phyloP scores from a whole-genome alignment of 2,329 filamentous ascomycete species.

The Aspergillus thermomutatus region DNA sequence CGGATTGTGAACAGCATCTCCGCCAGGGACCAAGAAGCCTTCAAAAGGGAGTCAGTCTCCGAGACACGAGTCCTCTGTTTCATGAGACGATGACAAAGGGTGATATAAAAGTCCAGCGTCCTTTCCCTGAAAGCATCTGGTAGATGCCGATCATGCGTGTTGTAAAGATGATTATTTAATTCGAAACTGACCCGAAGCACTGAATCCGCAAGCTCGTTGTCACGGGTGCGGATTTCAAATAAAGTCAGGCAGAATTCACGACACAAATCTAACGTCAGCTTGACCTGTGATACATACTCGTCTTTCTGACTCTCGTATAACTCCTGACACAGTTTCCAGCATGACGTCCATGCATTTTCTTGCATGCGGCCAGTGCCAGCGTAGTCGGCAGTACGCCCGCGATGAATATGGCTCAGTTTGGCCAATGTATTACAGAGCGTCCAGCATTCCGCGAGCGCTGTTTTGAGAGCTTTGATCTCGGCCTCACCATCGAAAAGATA shows the following conservation, averaged over 20 bases:
- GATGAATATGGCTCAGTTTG: constrained; percentile 77
- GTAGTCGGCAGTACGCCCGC: constrained; percentile 67
- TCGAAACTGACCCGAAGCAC: constrained; percentile 91
- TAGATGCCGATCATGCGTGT: constrained; percentile 78
- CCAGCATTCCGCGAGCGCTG: constrained; percentile 85
- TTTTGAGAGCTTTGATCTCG: constrained; percentile 63
- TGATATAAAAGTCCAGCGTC: constrained; percentile 92
- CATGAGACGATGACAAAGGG: constrained; percentile 92
- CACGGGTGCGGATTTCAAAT: constrained; percentile 77
- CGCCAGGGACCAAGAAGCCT: constrained; percentile 84
- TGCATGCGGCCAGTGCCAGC: constrained; percentile 71
- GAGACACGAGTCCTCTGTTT: constrained; percentile 78
- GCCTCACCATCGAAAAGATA: constrained; percentile 51
- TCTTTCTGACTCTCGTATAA: constrained; percentile 80
- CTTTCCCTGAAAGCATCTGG: constrained; percentile 85
- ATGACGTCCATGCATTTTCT: constrained; percentile 88
- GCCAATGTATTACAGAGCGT: constrained; percentile 88
- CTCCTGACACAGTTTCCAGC: constrained; percentile 88
- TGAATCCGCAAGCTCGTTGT: constrained; percentile 78
- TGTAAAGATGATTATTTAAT: constrained; percentile 92
- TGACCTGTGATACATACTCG: constrained; percentile 64
- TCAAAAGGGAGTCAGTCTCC: constrained; percentile 77
- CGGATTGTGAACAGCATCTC: constrained; percentile 91
- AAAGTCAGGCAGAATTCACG: constrained; percentile 88
- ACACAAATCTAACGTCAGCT: constrained; percentile 77